Conservation (phyloP, 2,329 filamentous ascomycete species). For the Neurospora crassa region DNA sequence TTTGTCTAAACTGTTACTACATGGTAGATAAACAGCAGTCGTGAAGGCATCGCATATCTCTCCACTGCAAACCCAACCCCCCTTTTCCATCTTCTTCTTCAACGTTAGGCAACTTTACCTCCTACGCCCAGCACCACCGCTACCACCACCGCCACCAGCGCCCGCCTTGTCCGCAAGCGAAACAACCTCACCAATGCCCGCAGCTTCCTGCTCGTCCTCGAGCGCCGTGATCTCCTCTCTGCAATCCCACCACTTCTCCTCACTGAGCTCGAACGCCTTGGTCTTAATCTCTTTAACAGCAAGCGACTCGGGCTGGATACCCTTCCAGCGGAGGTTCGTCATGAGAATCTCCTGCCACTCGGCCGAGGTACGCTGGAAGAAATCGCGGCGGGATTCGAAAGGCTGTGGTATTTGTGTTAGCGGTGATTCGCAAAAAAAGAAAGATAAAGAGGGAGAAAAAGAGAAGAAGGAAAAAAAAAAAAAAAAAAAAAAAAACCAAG, state of each 20-base stretch:
- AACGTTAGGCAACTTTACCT: slow-evolving; percentile 8
- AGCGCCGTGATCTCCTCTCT: slow-evolving; percentile 84
- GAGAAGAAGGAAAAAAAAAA: too few relatives aligned
- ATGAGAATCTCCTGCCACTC: slow-evolving; percentile 88
- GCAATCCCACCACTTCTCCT: slow-evolving; percentile 98
- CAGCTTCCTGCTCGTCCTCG: slow-evolving; percentile 93
- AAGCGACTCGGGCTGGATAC: slow-evolving; percentile 55
- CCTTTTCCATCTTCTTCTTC: not conserved
- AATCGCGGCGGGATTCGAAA: slow-evolving; percentile 85
- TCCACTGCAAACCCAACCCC: not conserved
- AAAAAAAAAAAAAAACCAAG: too few relatives aligned
- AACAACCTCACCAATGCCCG: slow-evolving; percentile 90
- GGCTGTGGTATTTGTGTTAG: slow-evolving; percentile 41
- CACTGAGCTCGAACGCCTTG: slow-evolving; percentile 79
- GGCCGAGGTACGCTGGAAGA: slow-evolving; percentile 78
- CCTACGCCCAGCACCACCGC: slow-evolving; percentile 14
- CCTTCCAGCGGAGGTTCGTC: slow-evolving; percentile 61
- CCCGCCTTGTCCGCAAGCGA: slow-evolving; percentile 65
- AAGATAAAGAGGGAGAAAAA: too few relatives aligned
- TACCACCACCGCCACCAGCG: slow-evolving; percentile 31
- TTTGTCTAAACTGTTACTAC: not conserved
- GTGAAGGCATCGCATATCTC: not conserved
- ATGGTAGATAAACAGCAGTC: not conserved
- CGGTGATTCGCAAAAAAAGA: not conserved
- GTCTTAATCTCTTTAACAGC: slow-evolving; percentile 87